These are phyloP conservation scores for Podaxis sp. DNA, from an alignment of 768 basidiomycete species.

Conservation along the genomic window DNA sequence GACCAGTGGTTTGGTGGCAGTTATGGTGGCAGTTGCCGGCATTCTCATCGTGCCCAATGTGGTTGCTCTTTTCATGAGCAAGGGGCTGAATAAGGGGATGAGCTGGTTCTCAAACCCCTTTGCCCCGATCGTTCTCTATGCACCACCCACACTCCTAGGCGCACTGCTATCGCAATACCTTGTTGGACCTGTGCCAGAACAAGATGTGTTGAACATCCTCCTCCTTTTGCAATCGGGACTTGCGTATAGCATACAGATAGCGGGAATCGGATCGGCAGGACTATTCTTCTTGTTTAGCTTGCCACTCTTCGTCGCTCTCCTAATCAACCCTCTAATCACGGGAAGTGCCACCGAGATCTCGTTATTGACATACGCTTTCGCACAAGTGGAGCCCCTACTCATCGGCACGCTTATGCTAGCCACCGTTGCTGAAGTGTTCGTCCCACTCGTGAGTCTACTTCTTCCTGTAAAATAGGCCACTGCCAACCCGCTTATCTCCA, in stretches of 20 bases:
- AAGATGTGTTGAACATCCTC: constrained; percentile 56
- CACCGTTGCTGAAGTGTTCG: constrained; percentile 81
- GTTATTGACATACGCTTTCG: constrained; percentile 64
- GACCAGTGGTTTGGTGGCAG: constrained; percentile 44
- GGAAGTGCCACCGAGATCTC: constrained; percentile 40
- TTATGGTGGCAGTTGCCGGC: constrained; percentile 52
- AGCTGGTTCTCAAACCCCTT: constrained; percentile 85
- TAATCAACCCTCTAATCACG: constrained; percentile 41
- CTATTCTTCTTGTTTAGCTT: constrained; percentile 64
- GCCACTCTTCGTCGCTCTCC: constrained; percentile 57
- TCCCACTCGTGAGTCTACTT: constrained; percentile 65
- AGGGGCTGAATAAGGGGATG: constrained; percentile 64
- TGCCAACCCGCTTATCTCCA: constrained; percentile 6
- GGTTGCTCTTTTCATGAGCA: constrained; percentile 68
- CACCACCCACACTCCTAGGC: constrained; percentile 70
- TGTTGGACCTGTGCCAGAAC: constrained; percentile 55
- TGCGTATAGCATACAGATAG: constrained; percentile 60
- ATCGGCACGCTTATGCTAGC: constrained; percentile 57
- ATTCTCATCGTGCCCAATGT: constrained; percentile 65
- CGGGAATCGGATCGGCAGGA: constrained; percentile 75
- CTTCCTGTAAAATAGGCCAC: not conserved
- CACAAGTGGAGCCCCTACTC: constrained; percentile 52
- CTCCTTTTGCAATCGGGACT: constrained; percentile 58
- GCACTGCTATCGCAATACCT: constrained; percentile 61
- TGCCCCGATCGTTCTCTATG: constrained; percentile 67